Percentiles rank a stretch among this genome's conserved stretches.
Conservation (phyloP, 139 green algal genomes). For the Astrephomene gubernaculifera region DNA sequence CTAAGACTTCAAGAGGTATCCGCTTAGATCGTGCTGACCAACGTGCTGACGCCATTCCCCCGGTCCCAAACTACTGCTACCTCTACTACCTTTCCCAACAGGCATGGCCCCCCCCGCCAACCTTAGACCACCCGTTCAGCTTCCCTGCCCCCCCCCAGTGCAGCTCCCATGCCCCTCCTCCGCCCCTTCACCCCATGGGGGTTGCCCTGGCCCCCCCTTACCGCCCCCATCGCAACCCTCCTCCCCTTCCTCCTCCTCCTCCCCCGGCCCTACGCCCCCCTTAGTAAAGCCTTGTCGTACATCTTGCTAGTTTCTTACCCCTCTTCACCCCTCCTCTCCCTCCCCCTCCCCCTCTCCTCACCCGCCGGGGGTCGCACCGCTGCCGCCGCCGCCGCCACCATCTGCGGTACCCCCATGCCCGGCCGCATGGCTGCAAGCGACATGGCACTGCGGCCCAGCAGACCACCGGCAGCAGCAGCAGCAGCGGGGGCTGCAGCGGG, state of each 20-base stretch:
- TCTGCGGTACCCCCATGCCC: constrained; percentile 6
- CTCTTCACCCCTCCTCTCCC: too few relatives aligned
- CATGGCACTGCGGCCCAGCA: not conserved
- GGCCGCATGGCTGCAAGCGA: not conserved
- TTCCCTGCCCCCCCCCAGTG: too few relatives aligned
- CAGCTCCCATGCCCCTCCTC: too few relatives aligned
- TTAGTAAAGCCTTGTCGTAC: not conserved
- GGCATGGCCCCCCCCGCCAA: too few relatives aligned
- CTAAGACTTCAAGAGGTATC: too few relatives aligned
- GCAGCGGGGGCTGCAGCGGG: not conserved
- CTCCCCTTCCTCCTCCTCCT: not conserved
- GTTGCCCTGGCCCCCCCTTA: not conserved
- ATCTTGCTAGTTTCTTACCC: too few relatives aligned
- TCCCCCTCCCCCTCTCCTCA: not conserved
- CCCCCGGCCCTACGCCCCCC: not conserved
- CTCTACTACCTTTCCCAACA: too few relatives aligned
- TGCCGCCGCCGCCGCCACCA: constrained; percentile 4
- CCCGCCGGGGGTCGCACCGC: not conserved
- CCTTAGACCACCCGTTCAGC: too few relatives aligned
- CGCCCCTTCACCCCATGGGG: too few relatives aligned
- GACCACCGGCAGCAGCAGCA: not conserved
- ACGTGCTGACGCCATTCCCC: too few relatives aligned
- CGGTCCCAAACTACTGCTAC: too few relatives aligned
- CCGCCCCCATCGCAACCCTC: not conserved
- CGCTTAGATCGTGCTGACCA: too few relatives aligned